Conservation (phyloP, 768 basidiomycete genomes). For the Saitozyma sp. region DNA sequence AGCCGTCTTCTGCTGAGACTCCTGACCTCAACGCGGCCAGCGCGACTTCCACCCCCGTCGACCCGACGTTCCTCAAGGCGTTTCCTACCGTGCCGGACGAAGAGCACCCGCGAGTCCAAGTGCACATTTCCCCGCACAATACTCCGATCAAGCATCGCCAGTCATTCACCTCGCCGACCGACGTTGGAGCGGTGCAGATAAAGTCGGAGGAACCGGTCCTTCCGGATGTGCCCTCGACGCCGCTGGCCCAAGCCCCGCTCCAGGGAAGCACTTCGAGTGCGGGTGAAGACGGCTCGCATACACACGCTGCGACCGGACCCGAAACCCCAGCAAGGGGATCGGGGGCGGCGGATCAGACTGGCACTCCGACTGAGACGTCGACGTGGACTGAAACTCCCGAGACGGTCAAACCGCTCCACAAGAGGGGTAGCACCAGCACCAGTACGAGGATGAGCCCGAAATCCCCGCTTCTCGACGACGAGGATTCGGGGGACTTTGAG, state of each 20-base stretch:
- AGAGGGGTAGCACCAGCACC: conserved; percentile 11
- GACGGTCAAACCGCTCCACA: neutral
- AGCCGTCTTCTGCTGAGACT: neutral
- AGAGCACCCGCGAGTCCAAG: conserved; percentile 39
- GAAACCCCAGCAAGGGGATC: neutral
- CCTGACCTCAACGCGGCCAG: too few relatives aligned
- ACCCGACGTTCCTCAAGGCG: conserved; percentile 26
- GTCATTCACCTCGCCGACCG: neutral
- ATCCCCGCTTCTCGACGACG: conserved; percentile 42
- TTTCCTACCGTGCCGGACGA: conserved; percentile 47
- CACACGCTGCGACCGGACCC: too few relatives aligned
- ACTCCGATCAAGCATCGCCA: conserved; percentile 18
- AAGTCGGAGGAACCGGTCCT: neutral
- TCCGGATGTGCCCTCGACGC: neutral
- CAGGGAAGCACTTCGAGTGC: too few relatives aligned
- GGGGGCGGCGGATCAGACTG: neutral
- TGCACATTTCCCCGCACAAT: conserved; percentile 34
- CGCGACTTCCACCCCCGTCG: conserved; percentile 28
- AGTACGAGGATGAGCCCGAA: conserved; percentile 31
- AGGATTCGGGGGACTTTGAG: conserved; percentile 45
- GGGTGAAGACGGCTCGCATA: too few relatives aligned
- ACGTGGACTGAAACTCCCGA: neutral
- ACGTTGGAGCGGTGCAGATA: neutral
- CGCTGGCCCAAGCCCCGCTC: too few relatives aligned
- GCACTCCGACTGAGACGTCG: neutral